Evolutionary conservation across 495 filamentous ascomycete genomes (phyloP), one percentile per base, ranked within the genome.

Genomic region (Letharia columbiana): DNA sequence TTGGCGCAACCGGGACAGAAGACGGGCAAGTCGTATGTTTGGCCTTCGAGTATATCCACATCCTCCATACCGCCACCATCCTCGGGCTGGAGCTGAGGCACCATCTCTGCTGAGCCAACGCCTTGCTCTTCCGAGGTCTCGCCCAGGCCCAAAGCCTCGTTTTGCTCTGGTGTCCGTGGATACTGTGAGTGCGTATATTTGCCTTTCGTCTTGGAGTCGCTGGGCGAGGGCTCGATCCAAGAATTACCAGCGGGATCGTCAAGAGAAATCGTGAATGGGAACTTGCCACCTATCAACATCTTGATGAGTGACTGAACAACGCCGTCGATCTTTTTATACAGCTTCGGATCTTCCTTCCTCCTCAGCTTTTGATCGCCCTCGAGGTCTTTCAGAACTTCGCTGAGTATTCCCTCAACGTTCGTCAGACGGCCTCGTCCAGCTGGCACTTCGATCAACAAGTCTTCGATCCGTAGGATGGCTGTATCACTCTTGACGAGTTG

Each of bases 211-310:
- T 89, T 85, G 63, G 78, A 76, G 71, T 93, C 90, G 50, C 83
- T 77, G 64, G 87, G 82, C 67, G 89, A 88, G 41, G 94, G 94
- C 60, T 96, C 91, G 71, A 99, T 95, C 84, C 90, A 98, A 5
- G 91, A 95, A 80, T 99, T 99, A n/a, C 94, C 94, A 6, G 92
- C 89, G 3, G 89, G 89, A 71, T 99, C 94, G 74, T 99, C 91
- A 42, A 96, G 74, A 15, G 83, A 84, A 42, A 98, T 77, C 10
- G 88, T 86, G 80, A 98, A 96, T n/a, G 95, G 94, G 72, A 93
- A 92, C 3, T 80, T 82, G 12, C 90, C 86, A 15, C 83, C 82
- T 41, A 52, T 61, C 23, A 93, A 73, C 82, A 96, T 95, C 37
- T 85, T 82, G 64, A 83, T 77, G 2, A 92, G 81, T 61, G 84